Conservation (phyloP, 441 rosid genomes). For the Kokia cookei region DNA sequence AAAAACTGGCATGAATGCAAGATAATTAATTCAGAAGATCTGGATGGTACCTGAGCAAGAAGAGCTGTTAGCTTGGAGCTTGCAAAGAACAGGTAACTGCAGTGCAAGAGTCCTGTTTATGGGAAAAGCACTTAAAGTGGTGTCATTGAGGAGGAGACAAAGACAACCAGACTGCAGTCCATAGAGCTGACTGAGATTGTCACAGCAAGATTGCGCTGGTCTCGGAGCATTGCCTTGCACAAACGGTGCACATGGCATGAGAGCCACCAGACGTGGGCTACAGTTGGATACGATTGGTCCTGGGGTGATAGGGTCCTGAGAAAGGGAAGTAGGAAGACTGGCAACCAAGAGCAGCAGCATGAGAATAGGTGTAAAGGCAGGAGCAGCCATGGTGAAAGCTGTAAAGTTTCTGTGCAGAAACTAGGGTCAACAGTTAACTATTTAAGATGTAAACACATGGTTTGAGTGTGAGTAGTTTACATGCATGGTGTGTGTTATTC, state of each 20-base stretch:
- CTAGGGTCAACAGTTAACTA: slow-evolving; percentile 4
- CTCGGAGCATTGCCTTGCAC: slow-evolving; percentile 54
- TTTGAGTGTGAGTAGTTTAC: slow-evolving; percentile 36
- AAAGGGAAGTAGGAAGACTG: slow-evolving; percentile 15
- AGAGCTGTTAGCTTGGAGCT: slow-evolving; percentile 34
- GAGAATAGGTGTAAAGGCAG: slow-evolving; percentile 17
- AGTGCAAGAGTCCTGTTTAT: slow-evolving; percentile 64
- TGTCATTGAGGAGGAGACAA: slow-evolving; percentile 60
- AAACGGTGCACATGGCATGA: slow-evolving; percentile 72
- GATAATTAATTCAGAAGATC: background rate
- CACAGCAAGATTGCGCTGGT: slow-evolving; percentile 59
- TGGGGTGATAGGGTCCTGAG: slow-evolving; percentile 36
- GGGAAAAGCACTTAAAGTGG: slow-evolving; percentile 47
- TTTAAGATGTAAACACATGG: slow-evolving; percentile 26
- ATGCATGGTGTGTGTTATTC: slow-evolving; percentile 43
- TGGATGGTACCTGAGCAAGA: slow-evolving; percentile 43
- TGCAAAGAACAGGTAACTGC: slow-evolving; percentile 57
- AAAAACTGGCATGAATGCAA: background rate
- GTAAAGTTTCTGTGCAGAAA: slow-evolving; percentile 2
- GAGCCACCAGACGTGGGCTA: slow-evolving; percentile 43
- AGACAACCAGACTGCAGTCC: slow-evolving; percentile 52
- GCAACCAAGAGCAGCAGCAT: slow-evolving; percentile 16
- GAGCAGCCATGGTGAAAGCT: slow-evolving; percentile 23
- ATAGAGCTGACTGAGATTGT: slow-evolving; percentile 56
- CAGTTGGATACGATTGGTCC: slow-evolving; percentile 37